A percentile compares a stretch with the other conserved stretches of the same genome.
Evolutionary conservation across 2,329 filamentous ascomycete species (phyloP).

Genomic region (Colletotrichum tofieldiae): DNA sequence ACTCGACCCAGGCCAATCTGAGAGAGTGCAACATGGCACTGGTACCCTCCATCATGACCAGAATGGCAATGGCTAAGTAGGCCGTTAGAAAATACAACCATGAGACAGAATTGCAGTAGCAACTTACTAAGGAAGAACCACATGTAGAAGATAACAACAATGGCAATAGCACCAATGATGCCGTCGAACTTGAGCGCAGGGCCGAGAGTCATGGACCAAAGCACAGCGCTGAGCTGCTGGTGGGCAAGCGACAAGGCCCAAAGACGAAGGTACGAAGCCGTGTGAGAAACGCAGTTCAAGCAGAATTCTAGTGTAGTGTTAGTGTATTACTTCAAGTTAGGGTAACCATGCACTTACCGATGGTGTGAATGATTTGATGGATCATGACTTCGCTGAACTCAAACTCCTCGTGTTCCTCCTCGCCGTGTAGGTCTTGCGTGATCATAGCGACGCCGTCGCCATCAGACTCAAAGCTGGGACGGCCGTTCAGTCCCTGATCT

Average conservation of each 20-base stretch:
- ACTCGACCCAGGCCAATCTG: constrained; percentile 95
- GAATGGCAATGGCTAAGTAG: constrained; percentile 66
- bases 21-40: constrained; percentile 96
- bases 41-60: constrained; percentile 96
- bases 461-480: constrained; percentile 72
- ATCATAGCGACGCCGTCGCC: constrained; percentile 90
- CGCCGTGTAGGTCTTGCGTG: constrained; percentile 82
- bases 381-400: constrained; percentile 99
- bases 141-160: constrained; percentile 86
- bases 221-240: constrained; percentile 95
- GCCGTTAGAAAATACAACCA: constrained; percentile 18
- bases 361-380: constrained; percentile 98
- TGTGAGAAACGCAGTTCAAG: constrained; percentile 98
- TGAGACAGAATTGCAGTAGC: rapidly evolving
- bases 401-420: constrained; percentile 93
- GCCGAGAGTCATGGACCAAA: constrained; percentile 96
- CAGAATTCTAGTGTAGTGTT: constrained; percentile 83
- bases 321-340: constrained; percentile 44
- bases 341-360: constrained; percentile 75
- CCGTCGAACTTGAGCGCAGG: constrained; percentile 80
- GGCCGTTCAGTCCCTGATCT: constrained; percentile 74
- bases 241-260: constrained; percentile 98
- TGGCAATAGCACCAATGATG: constrained; percentile 80
- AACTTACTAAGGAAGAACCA: constrained; percentile 86
- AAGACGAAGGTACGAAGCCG: constrained; percentile 96